Conservation (phyloP, 768 basidiomycete genomes). For the Neoboletus magnificus region DNA sequence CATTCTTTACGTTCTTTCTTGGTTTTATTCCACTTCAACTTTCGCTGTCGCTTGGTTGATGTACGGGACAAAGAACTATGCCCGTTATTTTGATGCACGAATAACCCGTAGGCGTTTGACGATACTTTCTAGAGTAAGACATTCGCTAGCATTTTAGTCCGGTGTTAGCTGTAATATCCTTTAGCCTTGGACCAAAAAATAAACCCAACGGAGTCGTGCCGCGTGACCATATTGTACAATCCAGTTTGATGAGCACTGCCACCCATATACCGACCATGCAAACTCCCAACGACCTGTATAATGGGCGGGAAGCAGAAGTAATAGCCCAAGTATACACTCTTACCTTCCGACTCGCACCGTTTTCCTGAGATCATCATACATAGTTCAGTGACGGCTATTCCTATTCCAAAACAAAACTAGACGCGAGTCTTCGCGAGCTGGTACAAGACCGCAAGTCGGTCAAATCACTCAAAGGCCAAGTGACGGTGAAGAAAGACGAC, state of each 20-base stretch:
- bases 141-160: slow-evolving; percentile 27
- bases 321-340: slow-evolving; percentile 23
- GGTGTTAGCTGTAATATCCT: slow-evolving; percentile 31
- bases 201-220: not conserved
- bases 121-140: slow-evolving; percentile 25
- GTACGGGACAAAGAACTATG: slow-evolving; percentile 15
- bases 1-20: slow-evolving; percentile 24
- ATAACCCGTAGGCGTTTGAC: slow-evolving; percentile 15
- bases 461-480: slow-evolving; percentile 41
- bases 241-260: slow-evolving; percentile 20
- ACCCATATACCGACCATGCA: slow-evolving; percentile 14
- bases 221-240: not conserved
- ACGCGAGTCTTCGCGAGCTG: slow-evolving; percentile 49
- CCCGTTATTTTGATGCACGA: slow-evolving; percentile 17
- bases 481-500: slow-evolving; percentile 28
- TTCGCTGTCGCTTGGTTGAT: slow-evolving; percentile 8
- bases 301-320: slow-evolving; percentile 30
- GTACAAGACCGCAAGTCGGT: slow-evolving; percentile 45
- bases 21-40: slow-evolving; percentile 16
- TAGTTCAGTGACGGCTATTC: slow-evolving; percentile 55
- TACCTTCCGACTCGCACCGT: not conserved
- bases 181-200: slow-evolving; percentile 17
- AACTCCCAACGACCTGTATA: slow-evolving; percentile 21
- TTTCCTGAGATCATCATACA: slow-evolving; percentile 38
- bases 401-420: slow-evolving; percentile 34